A percentile compares a stretch with the other conserved stretches of the same genome.
Evolutionary conservation across 371 early-diverging fungal genomes (phyloP).

Genomic region (Gilbertella persicaria): DNA sequence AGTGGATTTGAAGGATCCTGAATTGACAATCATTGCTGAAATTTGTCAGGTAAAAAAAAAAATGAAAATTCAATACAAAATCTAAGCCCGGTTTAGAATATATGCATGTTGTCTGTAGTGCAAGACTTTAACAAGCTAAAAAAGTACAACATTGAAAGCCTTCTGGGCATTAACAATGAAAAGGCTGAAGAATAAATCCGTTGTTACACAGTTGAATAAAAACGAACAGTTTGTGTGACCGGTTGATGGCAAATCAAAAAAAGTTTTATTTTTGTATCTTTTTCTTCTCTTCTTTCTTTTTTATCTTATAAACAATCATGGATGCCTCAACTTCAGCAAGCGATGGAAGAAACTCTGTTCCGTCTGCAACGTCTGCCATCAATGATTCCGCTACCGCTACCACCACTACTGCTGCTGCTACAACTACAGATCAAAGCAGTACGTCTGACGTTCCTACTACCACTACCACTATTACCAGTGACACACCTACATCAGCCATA

Average conservation of each 20-base stretch:
- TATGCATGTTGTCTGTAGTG: slow-evolving; percentile 76
- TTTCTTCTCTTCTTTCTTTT: not conserved
- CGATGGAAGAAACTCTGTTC: not conserved
- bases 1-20: slow-evolving; percentile 68
- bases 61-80: not conserved
- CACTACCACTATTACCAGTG: not conserved
- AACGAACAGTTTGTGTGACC: not conserved
- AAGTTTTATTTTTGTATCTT: not conserved
- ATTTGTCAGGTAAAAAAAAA: slow-evolving; percentile 60
- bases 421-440: not conserved
- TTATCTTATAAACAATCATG: not conserved
- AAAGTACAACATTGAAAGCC: slow-evolving; percentile 69
- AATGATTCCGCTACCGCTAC: not conserved
- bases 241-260: slow-evolving; percentile 1
- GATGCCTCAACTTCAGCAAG: not conserved
- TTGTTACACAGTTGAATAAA: not conserved
- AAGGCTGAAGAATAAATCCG: not conserved
- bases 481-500: not conserved
- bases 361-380: not conserved
- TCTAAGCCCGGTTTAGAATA: slow-evolving; percentile 37
- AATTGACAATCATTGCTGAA: slow-evolving; percentile 67
- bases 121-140: slow-evolving; percentile 63
- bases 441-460: not conserved
- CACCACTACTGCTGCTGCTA: slow-evolving; percentile 1
- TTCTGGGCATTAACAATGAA: slow-evolving; percentile 44